A percentile compares a stretch with the other conserved stretches of the same genome.
These are phyloP conservation scores for Hemileia vastatrix DNA, from an alignment of 1,284 basidiomycete genomes.

Conservation along the genomic window DNA sequence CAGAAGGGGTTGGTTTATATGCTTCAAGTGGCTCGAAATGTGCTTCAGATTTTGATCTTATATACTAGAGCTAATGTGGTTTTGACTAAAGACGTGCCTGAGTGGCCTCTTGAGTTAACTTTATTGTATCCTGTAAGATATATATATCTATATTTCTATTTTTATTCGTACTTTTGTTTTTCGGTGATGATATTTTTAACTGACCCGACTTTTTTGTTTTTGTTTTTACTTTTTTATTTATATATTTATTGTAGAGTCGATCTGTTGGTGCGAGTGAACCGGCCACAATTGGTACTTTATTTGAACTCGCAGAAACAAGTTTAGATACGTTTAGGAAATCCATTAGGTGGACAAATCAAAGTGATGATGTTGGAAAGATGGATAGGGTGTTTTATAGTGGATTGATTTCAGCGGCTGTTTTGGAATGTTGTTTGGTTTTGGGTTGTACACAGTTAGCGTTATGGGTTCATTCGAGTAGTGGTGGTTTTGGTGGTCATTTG, in stretches of 20 bases:
- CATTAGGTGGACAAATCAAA: neutral
- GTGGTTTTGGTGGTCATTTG: too few relatives aligned
- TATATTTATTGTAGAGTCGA: conserved; percentile 7
- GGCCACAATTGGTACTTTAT: conserved; percentile 16
- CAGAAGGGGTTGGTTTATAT: conserved; percentile 22
- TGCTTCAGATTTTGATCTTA: conserved; percentile 16
- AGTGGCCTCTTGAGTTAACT: conserved; percentile 18
- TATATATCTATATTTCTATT: too few relatives aligned
- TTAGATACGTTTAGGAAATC: conserved; percentile 15
- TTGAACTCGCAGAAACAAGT: conserved; percentile 20
- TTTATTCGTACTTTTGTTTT: too few relatives aligned
- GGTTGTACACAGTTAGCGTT: conserved; percentile 12
- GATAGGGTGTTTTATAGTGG: neutral
- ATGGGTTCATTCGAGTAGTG: conserved; percentile 4
- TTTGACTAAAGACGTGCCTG: conserved; percentile 14
- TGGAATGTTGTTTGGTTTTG: conserved; percentile 17
- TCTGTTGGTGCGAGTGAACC: conserved; percentile 18
- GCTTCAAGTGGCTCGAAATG: conserved; percentile 18
- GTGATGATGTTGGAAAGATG: neutral
- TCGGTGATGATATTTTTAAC: too few relatives aligned
- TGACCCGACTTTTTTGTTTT: neutral
- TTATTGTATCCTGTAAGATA: conserved; percentile 19
- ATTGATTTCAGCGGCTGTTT: neutral
- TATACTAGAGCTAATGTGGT: conserved; percentile 19
- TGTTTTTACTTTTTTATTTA: neutral